A percentile compares a stretch with the other conserved stretches of the same genome.
These are phyloP conservation scores for Hypoxylon cercidicola DNA, from an alignment of 495 filamentous ascomycete genomes.

Conservation along the genomic window DNA sequence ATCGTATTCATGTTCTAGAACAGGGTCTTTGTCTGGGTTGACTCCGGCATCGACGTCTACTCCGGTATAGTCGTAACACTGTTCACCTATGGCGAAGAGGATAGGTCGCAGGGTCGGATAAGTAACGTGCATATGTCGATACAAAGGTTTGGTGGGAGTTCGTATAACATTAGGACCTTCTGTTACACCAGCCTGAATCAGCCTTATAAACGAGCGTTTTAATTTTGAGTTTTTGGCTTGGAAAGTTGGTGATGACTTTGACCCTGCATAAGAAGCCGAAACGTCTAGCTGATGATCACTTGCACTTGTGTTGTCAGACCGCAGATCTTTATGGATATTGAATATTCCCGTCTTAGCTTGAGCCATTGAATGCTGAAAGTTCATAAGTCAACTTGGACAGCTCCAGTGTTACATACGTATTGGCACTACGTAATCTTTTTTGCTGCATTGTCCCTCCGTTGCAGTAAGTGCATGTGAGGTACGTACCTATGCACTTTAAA, in stretches of 20 bases:
- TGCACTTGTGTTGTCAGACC: conserved; percentile 6
- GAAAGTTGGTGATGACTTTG: conserved; percentile 11
- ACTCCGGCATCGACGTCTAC: conserved; percentile 7
- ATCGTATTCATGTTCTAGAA: conserved; percentile 31
- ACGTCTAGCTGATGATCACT: conserved; percentile 18
- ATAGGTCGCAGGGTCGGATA: conserved; percentile 7
- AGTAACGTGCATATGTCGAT: conserved; percentile 30
- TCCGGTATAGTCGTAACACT: conserved; percentile 9
- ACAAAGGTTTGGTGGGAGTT: conserved; percentile 17
- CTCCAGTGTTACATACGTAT: conserved; percentile 14
- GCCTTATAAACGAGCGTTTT: conserved; percentile 24
- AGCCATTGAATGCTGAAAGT: too few species aligned
- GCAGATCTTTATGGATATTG: conserved; percentile 29
- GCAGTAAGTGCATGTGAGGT: neutral
- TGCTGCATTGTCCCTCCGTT: neutral
- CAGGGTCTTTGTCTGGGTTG: conserved; percentile 18
- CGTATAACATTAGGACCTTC: conserved; percentile 7
- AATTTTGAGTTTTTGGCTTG: conserved; percentile 26
- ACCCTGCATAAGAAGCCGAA: conserved; percentile 29
- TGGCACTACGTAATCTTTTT: conserved; percentile 26
- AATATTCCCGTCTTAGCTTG: conserved; percentile 2
- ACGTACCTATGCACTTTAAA: conserved; percentile 4
- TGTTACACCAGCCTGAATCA: neutral
- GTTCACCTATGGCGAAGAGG: conserved; percentile 21
- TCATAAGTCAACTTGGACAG: too few species aligned